Conservation (phyloP, 352 stramenopile genomes). For the Phytophthora melonis region DNA sequence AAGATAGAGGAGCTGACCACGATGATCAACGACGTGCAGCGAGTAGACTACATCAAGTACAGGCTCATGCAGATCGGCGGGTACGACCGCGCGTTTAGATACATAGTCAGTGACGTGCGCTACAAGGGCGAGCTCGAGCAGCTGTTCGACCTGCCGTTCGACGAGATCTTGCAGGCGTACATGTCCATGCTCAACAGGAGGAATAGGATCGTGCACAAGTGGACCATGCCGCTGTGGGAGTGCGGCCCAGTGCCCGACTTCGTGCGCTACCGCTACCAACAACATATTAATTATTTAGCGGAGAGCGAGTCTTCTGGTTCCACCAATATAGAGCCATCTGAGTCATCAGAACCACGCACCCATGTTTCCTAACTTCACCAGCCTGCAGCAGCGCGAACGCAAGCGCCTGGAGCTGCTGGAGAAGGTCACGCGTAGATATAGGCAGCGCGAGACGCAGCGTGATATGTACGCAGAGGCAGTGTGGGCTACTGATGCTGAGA, state of each 20-base stretch:
- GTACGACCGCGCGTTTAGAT: neutral
- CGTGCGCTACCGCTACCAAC: conserved; percentile 1
- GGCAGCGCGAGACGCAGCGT: neutral
- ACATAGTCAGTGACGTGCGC: neutral
- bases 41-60: conserved; percentile 10
- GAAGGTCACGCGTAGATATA: neutral
- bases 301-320: neutral
- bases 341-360: neutral
- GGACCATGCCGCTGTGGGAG: neutral
- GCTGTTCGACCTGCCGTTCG: conserved; percentile 15
- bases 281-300: neutral
- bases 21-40: conserved; percentile 13
- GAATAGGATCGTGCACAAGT: conserved; percentile 16
- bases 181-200: conserved; percentile 1
- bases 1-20: neutral
- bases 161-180: conserved; percentile 7
- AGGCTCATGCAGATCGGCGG: conserved; percentile 5
- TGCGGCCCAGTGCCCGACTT: neutral
- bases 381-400: conserved; percentile 3
- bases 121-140: conserved; percentile 5
- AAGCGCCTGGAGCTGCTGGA: conserved; percentile 5
- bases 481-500: neutral
- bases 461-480: conserved; percentile 7
- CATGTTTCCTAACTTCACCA: conserved; percentile 14
- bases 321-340: neutral